Conservation (phyloP, 345 rosid genomes). For the Eucalyptus coolabah region DNA sequence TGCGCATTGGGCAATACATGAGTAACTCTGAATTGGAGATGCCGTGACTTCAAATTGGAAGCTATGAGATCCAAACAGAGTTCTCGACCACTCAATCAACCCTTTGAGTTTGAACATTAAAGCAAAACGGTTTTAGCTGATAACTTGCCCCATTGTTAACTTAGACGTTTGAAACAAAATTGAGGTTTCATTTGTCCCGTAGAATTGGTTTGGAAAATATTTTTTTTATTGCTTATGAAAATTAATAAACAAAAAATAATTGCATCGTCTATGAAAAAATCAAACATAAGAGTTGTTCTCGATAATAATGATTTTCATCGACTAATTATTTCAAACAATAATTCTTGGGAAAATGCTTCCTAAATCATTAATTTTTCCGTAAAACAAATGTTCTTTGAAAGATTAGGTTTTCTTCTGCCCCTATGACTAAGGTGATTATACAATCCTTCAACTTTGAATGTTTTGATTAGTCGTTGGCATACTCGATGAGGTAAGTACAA, state of each 20-base stretch:
- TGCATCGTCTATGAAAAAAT: neutral
- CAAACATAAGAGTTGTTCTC: neutral
- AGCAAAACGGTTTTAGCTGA: neutral
- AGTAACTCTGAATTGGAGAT: neutral
- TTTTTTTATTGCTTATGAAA: neutral
- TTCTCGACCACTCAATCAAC: neutral
- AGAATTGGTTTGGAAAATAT: neutral
- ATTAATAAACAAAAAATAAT: neutral
- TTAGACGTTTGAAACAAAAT: neutral
- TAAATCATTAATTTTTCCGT: neutral
- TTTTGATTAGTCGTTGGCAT: neutral
- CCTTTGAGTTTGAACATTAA: neutral
- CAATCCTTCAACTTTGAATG: neutral
- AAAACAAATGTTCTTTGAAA: neutral
- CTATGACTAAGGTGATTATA: neutral
- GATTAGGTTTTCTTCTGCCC: neutral
- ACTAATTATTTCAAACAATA: neutral
- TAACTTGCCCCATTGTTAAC: neutral
- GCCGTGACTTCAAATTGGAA: neutral
- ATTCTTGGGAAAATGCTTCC: neutral
- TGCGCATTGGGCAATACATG: neutral
- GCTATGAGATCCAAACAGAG: neutral
- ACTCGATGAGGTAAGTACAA: neutral
- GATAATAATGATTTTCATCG: neutral
- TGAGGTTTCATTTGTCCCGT: neutral